Base-by-base conservation (phyloP, 768 basidiomycete species). In the Podaxis mareebaensis region DNA sequence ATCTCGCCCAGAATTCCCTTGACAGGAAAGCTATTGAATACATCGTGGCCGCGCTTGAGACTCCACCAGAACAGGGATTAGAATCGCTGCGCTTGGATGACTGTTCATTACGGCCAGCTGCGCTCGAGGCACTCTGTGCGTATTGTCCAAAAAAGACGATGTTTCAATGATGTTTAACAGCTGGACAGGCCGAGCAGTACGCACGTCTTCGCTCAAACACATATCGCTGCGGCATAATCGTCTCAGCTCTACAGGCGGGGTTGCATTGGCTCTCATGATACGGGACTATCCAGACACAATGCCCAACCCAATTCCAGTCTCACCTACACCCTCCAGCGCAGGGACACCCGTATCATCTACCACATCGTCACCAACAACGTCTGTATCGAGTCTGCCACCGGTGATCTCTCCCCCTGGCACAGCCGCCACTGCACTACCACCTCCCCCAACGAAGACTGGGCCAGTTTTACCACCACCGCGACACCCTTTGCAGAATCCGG, bases 201-300 rank as follows among this genome's bases (percentile, higher is more conserved):
- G 96, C 4, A 87, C 85, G 0, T 95, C 94, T 0, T 88, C 89
- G 0, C 76, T 99, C 62, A 85, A 87, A 63, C 94, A 99, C 70
- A 88, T 99, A 54, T 96, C 95, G 4, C 77, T 99, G 24, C 86
- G 96, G 15, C 85, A 93, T 52, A 99, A 99, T 75, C 85, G 86
- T 48, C 97, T 99, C 69, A 86, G 82, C 38, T 83, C 88, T 0
- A 84, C 91, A 0, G 95, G 95, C 38, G 95, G 91, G 7, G 94
- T 99, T 4, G 92, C 95, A 0, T 81, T 99, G 12, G 95, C 96
- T 0, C 83, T 97, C 57, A 96, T 99, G 93, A 95, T 98, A 66
- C 86, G 92, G 57, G 96, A 99, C 74, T 99, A 98, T 71, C 93
- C 94, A 3, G 94, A 97, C 67, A 81, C 89, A 48, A 83, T 88